These are phyloP conservation scores for Ephemerocybe angulata DNA, from an alignment of 768 basidiomycete species.

Conservation along the genomic window DNA sequence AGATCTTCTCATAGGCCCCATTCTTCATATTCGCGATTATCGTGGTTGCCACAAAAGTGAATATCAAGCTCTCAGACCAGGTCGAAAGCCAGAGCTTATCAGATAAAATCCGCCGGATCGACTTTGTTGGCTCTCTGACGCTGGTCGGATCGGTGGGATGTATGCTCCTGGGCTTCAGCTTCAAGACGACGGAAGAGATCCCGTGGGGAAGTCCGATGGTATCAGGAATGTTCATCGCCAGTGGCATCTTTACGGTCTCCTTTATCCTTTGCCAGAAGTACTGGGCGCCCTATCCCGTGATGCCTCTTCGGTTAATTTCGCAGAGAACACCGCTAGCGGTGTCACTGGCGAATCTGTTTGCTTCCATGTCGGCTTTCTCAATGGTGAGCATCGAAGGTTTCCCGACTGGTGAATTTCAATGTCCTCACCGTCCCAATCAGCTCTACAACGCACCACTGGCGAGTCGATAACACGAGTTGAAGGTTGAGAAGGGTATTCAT, in stretches of 20 bases:
- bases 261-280: slow-evolving; percentile 81
- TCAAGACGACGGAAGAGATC: slow-evolving; percentile 76
- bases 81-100: slow-evolving; percentile 53
- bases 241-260: slow-evolving; percentile 46
- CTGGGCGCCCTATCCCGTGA: slow-evolving; percentile 79
- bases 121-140: slow-evolving; percentile 79
- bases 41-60: slow-evolving; percentile 72
- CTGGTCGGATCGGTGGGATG: slow-evolving; percentile 69
- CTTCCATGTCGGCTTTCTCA: slow-evolving; percentile 75
- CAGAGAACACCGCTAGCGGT: slow-evolving; percentile 80
- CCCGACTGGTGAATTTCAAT: slow-evolving; percentile 19
- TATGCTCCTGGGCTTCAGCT: slow-evolving; percentile 70
- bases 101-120: slow-evolving; percentile 74
- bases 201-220: slow-evolving; percentile 75
- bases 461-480: no score
- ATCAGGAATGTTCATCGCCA: slow-evolving; percentile 56
- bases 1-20: slow-evolving; percentile 54
- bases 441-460: slow-evolving; percentile 86
- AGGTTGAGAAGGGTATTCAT: no score
- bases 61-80: slow-evolving; percentile 69
- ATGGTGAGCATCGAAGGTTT: slow-evolving; percentile 44
- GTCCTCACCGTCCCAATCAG: slow-evolving; percentile 37
- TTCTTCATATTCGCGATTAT: slow-evolving; percentile 66
- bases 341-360: slow-evolving; percentile 74
- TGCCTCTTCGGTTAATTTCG: slow-evolving; percentile 79